Conservation (phyloP, 345 rosid genomes). For the Citrus trifoliata region DNA sequence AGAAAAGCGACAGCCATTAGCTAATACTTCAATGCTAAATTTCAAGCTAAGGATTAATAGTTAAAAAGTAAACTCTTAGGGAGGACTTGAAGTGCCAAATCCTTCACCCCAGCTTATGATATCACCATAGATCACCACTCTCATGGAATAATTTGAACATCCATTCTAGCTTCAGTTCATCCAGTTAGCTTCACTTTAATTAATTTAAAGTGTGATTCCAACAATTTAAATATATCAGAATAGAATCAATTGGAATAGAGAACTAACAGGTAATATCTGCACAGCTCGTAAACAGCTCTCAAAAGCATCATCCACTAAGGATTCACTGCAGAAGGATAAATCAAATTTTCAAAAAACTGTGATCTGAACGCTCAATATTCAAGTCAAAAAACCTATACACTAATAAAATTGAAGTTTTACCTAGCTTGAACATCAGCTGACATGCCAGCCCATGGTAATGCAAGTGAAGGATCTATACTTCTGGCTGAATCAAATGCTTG, state of each 20-base stretch:
- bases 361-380: neutral
- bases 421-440: conserved; percentile 70
- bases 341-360: conserved; percentile 15
- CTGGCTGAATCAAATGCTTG: conserved; percentile 93
- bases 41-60: neutral
- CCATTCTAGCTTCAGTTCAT: neutral
- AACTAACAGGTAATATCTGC: conserved; percentile 76
- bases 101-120: neutral
- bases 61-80: neutral
- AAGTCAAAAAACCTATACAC: conserved; percentile 1
- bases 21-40: neutral
- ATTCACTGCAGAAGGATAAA: conserved; percentile 46
- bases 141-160: neutral
- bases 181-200: neutral
- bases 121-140: no score
- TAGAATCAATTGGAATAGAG: conserved; percentile 10
- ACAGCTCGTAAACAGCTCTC: conserved; percentile 93
- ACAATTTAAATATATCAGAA: neutral
- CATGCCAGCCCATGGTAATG: conserved; percentile 98
- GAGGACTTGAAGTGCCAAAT: neutral
- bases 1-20: neutral
- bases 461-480: conserved; percentile 95
- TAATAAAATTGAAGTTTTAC: conserved; percentile 33
- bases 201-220: conserved; percentile 11
- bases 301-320: conserved; percentile 67